Conservation (phyloP, 139 green algal genomes). For the Dunaliella sp. region DNA sequence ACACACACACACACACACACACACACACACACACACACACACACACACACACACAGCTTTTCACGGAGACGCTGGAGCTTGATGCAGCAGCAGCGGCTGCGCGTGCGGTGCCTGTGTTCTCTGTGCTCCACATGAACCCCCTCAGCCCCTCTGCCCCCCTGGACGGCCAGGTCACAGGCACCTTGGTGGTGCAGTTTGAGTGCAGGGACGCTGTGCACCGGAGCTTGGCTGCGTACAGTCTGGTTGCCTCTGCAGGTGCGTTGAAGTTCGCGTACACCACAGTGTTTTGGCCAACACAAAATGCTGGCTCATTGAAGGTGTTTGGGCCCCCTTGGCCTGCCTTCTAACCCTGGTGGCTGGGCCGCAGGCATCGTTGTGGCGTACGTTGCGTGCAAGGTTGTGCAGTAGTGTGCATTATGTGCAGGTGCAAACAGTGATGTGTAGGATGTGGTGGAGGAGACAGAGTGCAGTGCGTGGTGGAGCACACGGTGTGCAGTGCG, state of each 20-base stretch:
- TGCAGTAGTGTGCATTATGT: too few relatives aligned
- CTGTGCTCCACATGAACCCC: background rate
- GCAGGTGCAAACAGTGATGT: too few relatives aligned
- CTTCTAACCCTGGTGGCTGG: too few relatives aligned
- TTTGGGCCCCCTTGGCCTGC: too few relatives aligned
- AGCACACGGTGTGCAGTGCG: too few relatives aligned
- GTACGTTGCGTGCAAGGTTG: too few relatives aligned
- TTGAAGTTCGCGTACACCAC: too few relatives aligned
- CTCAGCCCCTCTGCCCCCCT: background rate
- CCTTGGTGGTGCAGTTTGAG: constrained; percentile 29
- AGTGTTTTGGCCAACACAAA: too few relatives aligned
- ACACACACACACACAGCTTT: background rate
- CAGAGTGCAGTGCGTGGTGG: too few relatives aligned
- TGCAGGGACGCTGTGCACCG: constrained; percentile 12
- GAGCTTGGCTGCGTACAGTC: constrained; percentile 8
- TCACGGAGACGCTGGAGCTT: background rate
- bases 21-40: background rate
- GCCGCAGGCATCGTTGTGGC: too few relatives aligned
- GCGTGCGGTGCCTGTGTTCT: background rate
- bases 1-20: background rate
- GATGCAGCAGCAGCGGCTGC: background rate
- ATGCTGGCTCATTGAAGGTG: too few relatives aligned
- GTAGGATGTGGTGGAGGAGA: too few relatives aligned
- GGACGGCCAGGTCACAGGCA: background rate
- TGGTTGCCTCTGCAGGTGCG: background rate